phyloP scores from a whole-genome alignment of 495 filamentous ascomycete species.

The Podospora fimiseda region DNA sequence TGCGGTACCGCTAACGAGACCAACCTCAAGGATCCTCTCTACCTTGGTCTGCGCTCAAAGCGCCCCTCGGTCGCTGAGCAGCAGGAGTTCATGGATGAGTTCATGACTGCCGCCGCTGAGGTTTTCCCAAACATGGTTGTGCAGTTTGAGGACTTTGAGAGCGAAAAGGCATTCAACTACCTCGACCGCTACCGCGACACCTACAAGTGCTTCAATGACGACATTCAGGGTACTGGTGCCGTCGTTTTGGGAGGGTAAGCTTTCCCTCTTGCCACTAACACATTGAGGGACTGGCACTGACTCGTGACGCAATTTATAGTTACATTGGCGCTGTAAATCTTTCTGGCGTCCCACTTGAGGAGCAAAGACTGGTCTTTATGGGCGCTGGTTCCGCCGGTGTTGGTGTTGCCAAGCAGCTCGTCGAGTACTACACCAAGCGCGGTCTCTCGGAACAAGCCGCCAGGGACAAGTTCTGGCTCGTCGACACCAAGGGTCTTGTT shows the following conservation, averaged over 20 bases:
- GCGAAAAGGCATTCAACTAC: conserved; percentile 82
- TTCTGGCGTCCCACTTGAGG: conserved; percentile 77
- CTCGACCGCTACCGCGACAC: conserved; percentile 78
- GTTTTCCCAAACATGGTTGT: conserved; percentile 90
- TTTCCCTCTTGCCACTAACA: background rate
- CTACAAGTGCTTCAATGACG: conserved; percentile 97
- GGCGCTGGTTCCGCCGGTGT: conserved; percentile 93
- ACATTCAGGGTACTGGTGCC: conserved; percentile 96
- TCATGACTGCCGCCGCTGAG: conserved; percentile 87
- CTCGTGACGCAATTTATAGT: conserved; percentile 24
- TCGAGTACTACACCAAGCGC: conserved; percentile 89
- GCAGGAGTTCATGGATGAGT: conserved; percentile 91
- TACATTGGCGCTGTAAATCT: conserved; percentile 91
- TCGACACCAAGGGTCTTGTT: conserved; percentile 94
- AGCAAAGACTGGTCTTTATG: conserved; percentile 92
- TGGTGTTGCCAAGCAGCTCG: conserved; percentile 93
- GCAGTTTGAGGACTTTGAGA: conserved; percentile 99
- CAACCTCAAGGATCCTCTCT: conserved; percentile 85
- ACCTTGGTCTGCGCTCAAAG: conserved; percentile 80
- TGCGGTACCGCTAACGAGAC: conserved; percentile 85
- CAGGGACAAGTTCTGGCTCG: conserved; percentile 88
- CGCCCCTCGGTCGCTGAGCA: conserved; percentile 77
- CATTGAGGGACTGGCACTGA: background rate
- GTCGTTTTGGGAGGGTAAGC: conserved; percentile 80
- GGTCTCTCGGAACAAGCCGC: conserved; percentile 91